A percentile compares a stretch with the other conserved stretches of the same genome.
These are phyloP conservation scores for Phytophthora fragariae DNA, from an alignment of 352 stramenopile species.

Conservation along the genomic window DNA sequence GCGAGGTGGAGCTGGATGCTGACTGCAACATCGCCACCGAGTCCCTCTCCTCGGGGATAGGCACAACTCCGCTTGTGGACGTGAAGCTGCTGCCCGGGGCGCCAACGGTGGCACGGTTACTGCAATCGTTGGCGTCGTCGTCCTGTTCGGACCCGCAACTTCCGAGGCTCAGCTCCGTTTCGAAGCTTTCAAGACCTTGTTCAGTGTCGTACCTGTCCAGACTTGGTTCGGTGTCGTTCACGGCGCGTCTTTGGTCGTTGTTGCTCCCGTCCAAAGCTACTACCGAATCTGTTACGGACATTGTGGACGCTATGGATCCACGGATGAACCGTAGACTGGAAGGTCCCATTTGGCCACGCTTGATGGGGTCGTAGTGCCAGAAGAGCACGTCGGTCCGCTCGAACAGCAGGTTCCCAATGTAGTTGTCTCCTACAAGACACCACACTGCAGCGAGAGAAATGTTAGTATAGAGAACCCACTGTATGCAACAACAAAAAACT, in stretches of 20 bases:
- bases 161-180: constrained; percentile 26
- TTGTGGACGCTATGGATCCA: constrained; percentile 36
- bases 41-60: constrained; percentile 17
- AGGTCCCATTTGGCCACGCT: constrained; percentile 31
- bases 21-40: constrained; percentile 34
- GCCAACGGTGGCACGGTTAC: constrained; percentile 24
- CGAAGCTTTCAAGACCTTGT: constrained; percentile 19
- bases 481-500: not conserved
- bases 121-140: constrained; percentile 14
- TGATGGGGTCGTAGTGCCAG: constrained; percentile 52
- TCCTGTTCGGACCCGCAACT: constrained; percentile 18
- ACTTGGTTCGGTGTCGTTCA: constrained; percentile 16
- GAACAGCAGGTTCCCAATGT: constrained; percentile 47
- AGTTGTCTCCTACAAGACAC: constrained; percentile 56
- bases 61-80: constrained; percentile 13
- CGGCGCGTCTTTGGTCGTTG: constrained; percentile 8
- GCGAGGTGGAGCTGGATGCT: constrained; percentile 17
- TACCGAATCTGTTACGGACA: constrained; percentile 31
- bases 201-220: constrained; percentile 25
- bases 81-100: constrained; percentile 18
- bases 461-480: not conserved
- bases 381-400: constrained; percentile 50
- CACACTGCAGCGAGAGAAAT: constrained; percentile 38
- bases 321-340: constrained; percentile 34
- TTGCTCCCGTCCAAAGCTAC: constrained; percentile 22